A percentile compares a stretch with the other conserved stretches of the same genome.
phyloP scores from a whole-genome alignment of 805 yeast species.

The Candida koratica region DNA sequence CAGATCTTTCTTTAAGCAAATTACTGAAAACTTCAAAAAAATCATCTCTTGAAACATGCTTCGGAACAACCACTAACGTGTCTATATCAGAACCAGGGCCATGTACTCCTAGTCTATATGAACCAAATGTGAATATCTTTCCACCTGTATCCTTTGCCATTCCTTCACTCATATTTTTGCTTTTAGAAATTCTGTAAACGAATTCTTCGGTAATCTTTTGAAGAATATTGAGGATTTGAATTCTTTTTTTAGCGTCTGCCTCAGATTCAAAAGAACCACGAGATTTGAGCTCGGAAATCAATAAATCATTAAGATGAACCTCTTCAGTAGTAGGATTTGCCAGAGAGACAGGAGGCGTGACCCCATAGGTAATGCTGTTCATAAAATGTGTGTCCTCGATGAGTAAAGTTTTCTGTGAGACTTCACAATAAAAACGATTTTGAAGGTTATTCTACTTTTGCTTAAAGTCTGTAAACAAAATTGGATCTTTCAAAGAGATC shows the following conservation, averaged over 20 bases:
- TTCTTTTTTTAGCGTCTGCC: conserved; percentile 75
- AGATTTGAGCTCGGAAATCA: conserved; percentile 73
- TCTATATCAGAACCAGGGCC: conserved; percentile 99
- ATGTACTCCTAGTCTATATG: conserved; percentile 90
- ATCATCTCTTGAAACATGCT: conserved; percentile 86
- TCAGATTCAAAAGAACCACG: conserved; percentile 90
- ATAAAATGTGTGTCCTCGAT: neutral
- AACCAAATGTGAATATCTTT: conserved; percentile 92
- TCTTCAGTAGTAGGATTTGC: conserved; percentile 84
- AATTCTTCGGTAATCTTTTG: conserved; percentile 77
- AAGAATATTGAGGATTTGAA: conserved; percentile 62
- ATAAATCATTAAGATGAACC: conserved; percentile 63
- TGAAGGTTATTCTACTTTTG: too few species aligned
- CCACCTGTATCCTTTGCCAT: conserved; percentile 98
- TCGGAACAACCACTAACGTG: conserved; percentile 94
- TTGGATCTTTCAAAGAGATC: too few species aligned
- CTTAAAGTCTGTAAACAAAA: too few species aligned
- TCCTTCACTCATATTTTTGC: conserved; percentile 91
- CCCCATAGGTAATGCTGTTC: neutral
- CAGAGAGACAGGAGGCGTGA: conserved; percentile 62
- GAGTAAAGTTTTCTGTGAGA: too few species aligned
- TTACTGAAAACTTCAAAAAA: conserved; percentile 79
- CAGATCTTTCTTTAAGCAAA: conserved; percentile 67
- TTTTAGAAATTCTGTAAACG: conserved; percentile 74
- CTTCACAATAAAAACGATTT: too few species aligned